Conservation (phyloP, 2,329 filamentous ascomycete genomes). For the Neopestalotiopsis clavispora region DNA sequence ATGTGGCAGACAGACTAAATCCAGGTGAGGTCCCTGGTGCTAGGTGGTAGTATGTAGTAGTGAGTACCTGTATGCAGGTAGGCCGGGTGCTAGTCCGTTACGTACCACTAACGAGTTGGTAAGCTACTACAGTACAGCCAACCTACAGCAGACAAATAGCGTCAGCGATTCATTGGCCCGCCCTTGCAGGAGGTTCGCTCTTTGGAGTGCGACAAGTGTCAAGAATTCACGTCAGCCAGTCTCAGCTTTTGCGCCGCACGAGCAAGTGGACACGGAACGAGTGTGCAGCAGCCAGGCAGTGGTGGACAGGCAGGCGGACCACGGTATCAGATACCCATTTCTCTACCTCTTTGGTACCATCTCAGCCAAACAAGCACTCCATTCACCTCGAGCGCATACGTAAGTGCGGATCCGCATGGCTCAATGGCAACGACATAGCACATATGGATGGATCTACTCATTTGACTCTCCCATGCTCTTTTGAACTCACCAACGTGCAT, state of each 20-base stretch:
- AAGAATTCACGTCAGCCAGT: slow-evolving; percentile 12
- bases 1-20: neutral
- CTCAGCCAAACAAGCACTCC: neutral
- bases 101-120: too few relatives aligned
- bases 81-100: too few relatives aligned
- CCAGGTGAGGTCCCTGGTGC: neutral
- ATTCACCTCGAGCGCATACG: slow-evolving; percentile 7
- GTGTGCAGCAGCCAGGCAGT: neutral
- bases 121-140: neutral
- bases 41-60: neutral
- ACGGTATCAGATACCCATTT: too few relatives aligned
- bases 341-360: too few relatives aligned
- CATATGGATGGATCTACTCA: too few relatives aligned
- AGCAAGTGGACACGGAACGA: neutral
- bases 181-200: neutral
- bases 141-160: neutral
- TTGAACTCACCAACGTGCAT: too few relatives aligned
- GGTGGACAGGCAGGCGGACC: too few relatives aligned
- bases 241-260: slow-evolving; percentile 15
- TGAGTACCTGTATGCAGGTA: neutral
- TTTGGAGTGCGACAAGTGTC: slow-evolving; percentile 16
- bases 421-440: neutral
- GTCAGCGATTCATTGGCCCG: neutral
- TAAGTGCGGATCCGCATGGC: slow-evolving; percentile 11
- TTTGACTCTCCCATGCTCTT: too few relatives aligned